These are phyloP conservation scores for Cyberlindnera veronae DNA, from an alignment of 805 yeast genomes.

Conservation along the genomic window DNA sequence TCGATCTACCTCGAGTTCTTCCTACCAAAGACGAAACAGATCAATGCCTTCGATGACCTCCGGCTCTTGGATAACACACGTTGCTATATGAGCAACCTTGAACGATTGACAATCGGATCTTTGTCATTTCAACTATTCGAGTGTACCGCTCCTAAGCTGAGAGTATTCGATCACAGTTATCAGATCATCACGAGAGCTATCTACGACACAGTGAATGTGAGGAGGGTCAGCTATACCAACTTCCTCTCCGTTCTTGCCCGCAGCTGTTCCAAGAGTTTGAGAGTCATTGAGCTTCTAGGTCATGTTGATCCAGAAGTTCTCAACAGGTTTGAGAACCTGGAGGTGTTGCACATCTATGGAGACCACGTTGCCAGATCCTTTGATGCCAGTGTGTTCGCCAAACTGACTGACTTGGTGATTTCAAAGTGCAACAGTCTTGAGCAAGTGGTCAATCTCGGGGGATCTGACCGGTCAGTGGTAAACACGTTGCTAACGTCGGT, in stretches of 20 bases:
- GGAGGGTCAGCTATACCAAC: conserved; percentile 15
- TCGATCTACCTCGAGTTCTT: conserved; percentile 19
- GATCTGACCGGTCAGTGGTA: not conserved
- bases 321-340: conserved; percentile 11
- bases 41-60: conserved; percentile 22
- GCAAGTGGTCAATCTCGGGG: conserved; percentile 2
- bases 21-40: conserved; percentile 13
- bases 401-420: conserved; percentile 13
- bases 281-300: conserved; percentile 16
- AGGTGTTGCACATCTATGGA: conserved; percentile 18
- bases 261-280: conserved; percentile 9
- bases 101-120: conserved; percentile 20
- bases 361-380: conserved; percentile 13
- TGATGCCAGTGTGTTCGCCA: conserved; percentile 5
- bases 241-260: conserved; percentile 13
- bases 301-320: conserved; percentile 10
- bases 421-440: conserved; percentile 15
- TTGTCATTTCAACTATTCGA: conserved; percentile 21
- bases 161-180: conserved; percentile 15
- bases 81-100: conserved; percentile 17
- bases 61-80: conserved; percentile 23
- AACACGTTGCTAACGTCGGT: not conserved
- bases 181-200: conserved; percentile 15
- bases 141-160: conserved; percentile 17
- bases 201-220: conserved; percentile 15